Percentiles rank a stretch among this genome's conserved stretches.
Conservation (phyloP, 257 asterid species). For the Knoxia roxburghii region DNA sequence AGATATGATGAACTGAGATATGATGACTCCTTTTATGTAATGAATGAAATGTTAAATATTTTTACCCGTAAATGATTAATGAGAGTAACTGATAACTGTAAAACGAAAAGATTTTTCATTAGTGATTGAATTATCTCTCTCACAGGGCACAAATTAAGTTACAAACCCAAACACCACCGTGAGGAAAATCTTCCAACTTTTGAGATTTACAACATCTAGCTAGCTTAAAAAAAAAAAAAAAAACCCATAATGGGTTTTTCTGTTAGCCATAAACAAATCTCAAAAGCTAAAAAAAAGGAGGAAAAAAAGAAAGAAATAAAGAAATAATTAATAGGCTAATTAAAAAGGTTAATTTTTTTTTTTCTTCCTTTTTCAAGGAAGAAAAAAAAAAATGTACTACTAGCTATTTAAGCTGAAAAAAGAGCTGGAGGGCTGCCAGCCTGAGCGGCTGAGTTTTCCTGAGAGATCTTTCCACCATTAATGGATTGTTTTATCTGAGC, state of each 20-base stretch:
- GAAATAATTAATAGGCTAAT: background rate
- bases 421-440: constrained; percentile 5
- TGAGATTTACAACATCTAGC: constrained; percentile 35
- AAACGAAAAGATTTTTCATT: background rate
- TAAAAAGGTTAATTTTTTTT: background rate
- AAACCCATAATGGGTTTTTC: constrained; percentile 3
- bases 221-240: too few species aligned
- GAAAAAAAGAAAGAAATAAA: background rate
- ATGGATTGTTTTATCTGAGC: constrained; percentile 14
- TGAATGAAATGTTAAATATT: too few species aligned
- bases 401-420: too few species aligned
- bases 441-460: background rate
- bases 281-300: constrained; percentile 15
- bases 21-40: too few species aligned
- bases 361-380: too few species aligned
- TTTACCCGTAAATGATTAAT: too few species aligned
- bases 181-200: constrained; percentile 36
- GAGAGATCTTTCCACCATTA: background rate
- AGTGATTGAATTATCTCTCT: constrained; percentile 22
- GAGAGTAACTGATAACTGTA: too few species aligned
- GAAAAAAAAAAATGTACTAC: background rate
- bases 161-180: constrained; percentile 47
- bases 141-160: constrained; percentile 43
- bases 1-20: too few species aligned
- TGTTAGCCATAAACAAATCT: constrained; percentile 23